Conservation (phyloP, 2,329 filamentous ascomycete genomes). For the Botrytis fabae region DNA sequence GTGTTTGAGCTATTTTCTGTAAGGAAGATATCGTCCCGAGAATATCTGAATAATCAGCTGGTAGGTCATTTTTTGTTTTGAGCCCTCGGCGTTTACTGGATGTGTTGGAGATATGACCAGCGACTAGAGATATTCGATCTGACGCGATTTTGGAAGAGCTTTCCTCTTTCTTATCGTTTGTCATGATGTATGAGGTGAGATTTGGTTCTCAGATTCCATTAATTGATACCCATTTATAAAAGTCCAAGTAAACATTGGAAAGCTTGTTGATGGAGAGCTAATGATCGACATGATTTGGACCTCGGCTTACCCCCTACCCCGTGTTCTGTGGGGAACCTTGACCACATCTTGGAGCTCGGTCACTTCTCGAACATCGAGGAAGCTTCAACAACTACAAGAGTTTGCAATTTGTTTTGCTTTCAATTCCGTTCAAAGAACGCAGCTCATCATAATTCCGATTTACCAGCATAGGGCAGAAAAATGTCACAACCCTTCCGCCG, state of each 20-base stretch:
- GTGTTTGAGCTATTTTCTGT: constrained; percentile 53
- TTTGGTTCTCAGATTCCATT: neutral
- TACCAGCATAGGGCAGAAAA: neutral
- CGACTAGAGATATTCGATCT: constrained; percentile 39
- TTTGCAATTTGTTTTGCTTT: neutral
- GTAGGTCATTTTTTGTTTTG: constrained; percentile 46
- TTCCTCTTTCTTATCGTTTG: constrained; percentile 20
- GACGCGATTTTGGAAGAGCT: constrained; percentile 29
- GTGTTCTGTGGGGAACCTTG: neutral
- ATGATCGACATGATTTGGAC: constrained; percentile 9
- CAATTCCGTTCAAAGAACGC: neutral
- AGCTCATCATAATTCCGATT: neutral
- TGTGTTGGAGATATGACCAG: constrained; percentile 35
- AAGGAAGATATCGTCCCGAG: constrained; percentile 56
- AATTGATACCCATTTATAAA: neutral
- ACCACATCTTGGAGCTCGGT: neutral
- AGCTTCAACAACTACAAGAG: neutral
- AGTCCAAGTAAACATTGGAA: neutral
- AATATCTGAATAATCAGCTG: constrained; percentile 62
- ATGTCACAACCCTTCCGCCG: constrained; percentile 29
- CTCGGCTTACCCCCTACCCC: constrained; percentile 16
- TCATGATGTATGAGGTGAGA: constrained; percentile 23
- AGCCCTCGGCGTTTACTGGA: constrained; percentile 36
- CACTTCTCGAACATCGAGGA: neutral
- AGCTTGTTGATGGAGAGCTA: neutral